Base-by-base conservation (phyloP, 164 flowering plant genomes). In the Akebia trifoliata region DNA sequence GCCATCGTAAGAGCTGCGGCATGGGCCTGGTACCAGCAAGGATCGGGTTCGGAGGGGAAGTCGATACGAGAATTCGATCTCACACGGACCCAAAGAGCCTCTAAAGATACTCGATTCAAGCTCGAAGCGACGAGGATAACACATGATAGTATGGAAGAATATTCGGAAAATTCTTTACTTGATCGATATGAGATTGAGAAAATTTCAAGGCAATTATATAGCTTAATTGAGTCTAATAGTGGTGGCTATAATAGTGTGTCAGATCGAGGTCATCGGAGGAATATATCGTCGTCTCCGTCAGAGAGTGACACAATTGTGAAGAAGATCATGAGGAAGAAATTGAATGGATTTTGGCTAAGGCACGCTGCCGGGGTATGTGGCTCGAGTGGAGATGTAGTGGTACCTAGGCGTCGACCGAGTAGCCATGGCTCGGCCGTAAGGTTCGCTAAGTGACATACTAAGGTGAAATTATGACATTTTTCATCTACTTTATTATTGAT, bases 1-100 rank as follows among this genome's bases (percentile, higher is more conserved):
- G 69, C 69, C 0, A 1, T 67, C 2, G 75, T 68, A 1, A 86
- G 74, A 54, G 84, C 89, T 0, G 89, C 94, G 2, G 87, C 94
- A 51, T 83, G 87, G 94, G 89, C 89, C 0, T 78, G 94, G 89
- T 74, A 72, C 57, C 72, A 78, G 29, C 93, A 45, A 17, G 79
- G 87, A 2, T 81, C 82, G 4, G 83, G 78, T 1, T 60, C 67
- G 1, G 78, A 73, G 0, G 68, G 69, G 1, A 71, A 61, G 39
- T 50, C 75, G 0, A 46, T 56, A 29, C 44, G 50, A 1, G 85
- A 85, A 26, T 72, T 61, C 53, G 63, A 64, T 4, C 25, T 58
- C 24, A 38, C 64, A 15, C 67, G 75, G 42, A 38, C 61, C 1
- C 57, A 26, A 0, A 55, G 43, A 7, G 42, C 44, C 17, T 64